Conservation (phyloP, 352 stramenopile species). For the Sclerospora graminicola region DNA sequence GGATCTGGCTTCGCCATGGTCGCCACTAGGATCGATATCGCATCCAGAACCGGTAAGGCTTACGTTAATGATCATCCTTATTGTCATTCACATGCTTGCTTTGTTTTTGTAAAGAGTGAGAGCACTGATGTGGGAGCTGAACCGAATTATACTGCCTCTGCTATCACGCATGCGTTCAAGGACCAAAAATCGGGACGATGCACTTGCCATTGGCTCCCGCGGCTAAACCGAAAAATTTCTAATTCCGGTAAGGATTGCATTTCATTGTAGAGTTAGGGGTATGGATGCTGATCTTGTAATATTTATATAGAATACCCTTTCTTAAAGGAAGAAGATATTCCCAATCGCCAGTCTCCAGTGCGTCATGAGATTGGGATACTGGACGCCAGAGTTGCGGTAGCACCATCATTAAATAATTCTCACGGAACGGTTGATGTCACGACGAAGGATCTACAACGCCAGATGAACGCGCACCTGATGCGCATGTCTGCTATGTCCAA, state of each 20-base stretch:
- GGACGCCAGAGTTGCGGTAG: constrained; percentile 4
- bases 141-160: constrained; percentile 34
- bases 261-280: background rate
- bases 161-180: constrained; percentile 65
- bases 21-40: constrained; percentile 25
- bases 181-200: constrained; percentile 26
- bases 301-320: constrained; percentile 46
- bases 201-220: constrained; percentile 37
- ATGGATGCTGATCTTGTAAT: background rate
- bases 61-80: background rate
- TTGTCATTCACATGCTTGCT: constrained; percentile 1
- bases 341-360: constrained; percentile 12
- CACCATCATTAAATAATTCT: constrained; percentile 20
- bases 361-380: constrained; percentile 10
- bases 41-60: constrained; percentile 17
- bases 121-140: constrained; percentile 20
- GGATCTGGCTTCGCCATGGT: constrained; percentile 9
- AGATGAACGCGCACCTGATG: constrained; percentile 43
- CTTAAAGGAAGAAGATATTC: constrained; percentile 45
- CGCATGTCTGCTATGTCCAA: constrained; percentile 41
- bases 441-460: constrained; percentile 24
- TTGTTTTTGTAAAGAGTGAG: constrained; percentile 2
- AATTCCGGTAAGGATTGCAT: constrained; percentile 34
- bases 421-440: constrained; percentile 14
- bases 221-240: constrained; percentile 51